Base-by-base conservation (phyloP, 1,284 basidiomycete species). In the Malassezia psittaci region DNA sequence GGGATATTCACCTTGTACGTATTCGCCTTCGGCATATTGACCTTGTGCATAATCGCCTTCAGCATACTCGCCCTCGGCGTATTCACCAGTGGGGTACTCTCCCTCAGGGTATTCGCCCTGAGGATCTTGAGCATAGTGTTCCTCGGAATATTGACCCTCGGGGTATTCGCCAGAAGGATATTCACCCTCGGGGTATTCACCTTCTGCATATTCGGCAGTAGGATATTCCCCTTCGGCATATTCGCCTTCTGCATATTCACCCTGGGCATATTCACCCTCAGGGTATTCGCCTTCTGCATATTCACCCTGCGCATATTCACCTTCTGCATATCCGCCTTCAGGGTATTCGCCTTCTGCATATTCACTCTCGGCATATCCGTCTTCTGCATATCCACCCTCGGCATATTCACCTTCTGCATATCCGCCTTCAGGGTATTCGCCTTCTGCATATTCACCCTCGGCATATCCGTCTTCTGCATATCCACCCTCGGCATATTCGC, bases 1-100 rank as follows among this genome's bases (percentile, higher is more conserved):
- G 33, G 43, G n/a, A 18, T 57, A 52, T 16, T 51, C 43, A 16
- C 44, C 54, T 32, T 55, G 34, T 19, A 36, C n/a, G 18, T 48
- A 48, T 29, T 10, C 35, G 12, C 35, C 34, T 15, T 37, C 46
- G n/a, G 16, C 5, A 10, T 44, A 44, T 11, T 44, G n/a, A 32
- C 42, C 42, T 24, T 42, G 8, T 10, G 40, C 35, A 18, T 45
- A 21, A 1, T 56, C 48, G 7, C 54, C 54, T 10, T 54, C 35
- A 38, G 48, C 6, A 34, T 50, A 46, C 19, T 50, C 11, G 24
- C 37, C 48, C 41, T 43, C 41, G 18, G 36, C 15, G 11, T 37
- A 38, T 12, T 48, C 16, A 21, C 33, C 35, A 11, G 39, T 29
- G 13, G 19, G 0, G 7, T n/a, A 33, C 12, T 50, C 38, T 9